phyloP scores from a whole-genome alignment of 1,284 basidiomycete species.

The Cystobasidium pallidum region DNA sequence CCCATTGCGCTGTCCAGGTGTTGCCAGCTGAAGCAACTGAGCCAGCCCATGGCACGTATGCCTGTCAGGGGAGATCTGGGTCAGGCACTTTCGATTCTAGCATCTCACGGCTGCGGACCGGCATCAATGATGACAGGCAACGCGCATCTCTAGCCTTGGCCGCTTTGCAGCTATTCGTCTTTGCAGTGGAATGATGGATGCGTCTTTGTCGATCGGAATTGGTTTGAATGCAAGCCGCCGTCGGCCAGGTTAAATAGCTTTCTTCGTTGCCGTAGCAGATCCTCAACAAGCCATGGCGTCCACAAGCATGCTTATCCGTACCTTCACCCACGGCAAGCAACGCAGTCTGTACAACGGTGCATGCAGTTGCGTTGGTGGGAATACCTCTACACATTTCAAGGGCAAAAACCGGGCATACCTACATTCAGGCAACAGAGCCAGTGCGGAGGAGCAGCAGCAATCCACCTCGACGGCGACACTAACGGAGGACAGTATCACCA shows the following conservation, averaged over 20 bases:
- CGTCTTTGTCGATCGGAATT: slow-evolving; percentile 1
- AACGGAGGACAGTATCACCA: not conserved
- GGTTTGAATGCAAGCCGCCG: too few relatives aligned
- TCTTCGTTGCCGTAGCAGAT: not conserved
- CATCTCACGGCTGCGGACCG: slow-evolving; percentile 26
- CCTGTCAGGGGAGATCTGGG: not conserved
- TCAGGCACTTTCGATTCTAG: not conserved
- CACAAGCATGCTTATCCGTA: slow-evolving; percentile 16
- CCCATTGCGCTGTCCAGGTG: slow-evolving; percentile 19
- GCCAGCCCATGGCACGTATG: not conserved
- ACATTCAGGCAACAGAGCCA: slow-evolving; percentile 10
- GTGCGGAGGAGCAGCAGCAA: slow-evolving; percentile 6
- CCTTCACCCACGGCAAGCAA: not conserved
- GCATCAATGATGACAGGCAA: slow-evolving; percentile 16
- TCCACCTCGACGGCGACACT: not conserved
- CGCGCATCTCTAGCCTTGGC: not conserved
- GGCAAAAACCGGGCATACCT: slow-evolving; percentile 26
- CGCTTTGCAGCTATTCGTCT: too few relatives aligned
- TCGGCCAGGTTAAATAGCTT: not conserved
- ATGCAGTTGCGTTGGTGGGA: slow-evolving; percentile 9
- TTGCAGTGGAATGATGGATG: too few relatives aligned
- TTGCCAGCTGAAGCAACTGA: slow-evolving; percentile 20
- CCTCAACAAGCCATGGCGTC: slow-evolving; percentile 16
- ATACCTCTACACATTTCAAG: slow-evolving; percentile 23
- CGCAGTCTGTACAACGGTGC: slow-evolving; percentile 3